Evolutionary conservation across 2,329 filamentous ascomycete genomes (phyloP).

Genomic region (Neopestalotiopsis sp.): DNA sequence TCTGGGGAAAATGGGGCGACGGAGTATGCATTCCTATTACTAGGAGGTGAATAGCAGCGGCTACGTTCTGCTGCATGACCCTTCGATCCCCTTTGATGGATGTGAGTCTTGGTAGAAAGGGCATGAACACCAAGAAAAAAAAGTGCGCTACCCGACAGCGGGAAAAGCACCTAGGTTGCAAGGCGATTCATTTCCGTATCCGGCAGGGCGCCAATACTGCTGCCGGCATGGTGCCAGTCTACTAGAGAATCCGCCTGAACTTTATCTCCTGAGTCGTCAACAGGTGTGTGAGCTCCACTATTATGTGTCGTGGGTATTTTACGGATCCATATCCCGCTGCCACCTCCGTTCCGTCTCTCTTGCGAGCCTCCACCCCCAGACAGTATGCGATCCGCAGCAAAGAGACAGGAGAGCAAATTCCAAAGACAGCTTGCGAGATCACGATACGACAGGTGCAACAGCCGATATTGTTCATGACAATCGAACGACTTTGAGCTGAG

Average conservation of each 20-base stretch:
- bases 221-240: background rate
- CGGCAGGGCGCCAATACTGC: background rate
- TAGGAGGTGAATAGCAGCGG: background rate
- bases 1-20: background rate
- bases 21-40: background rate
- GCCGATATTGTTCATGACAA: conserved; percentile 4
- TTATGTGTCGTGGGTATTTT: conserved; percentile 15
- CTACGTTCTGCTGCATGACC: background rate
- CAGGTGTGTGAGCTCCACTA: background rate
- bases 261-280: conserved; percentile 14
- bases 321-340: conserved; percentile 17
- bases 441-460: conserved; percentile 10
- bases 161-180: background rate
- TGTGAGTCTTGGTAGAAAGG: background rate
- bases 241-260: background rate
- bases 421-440: background rate
- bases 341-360: conserved; percentile 12
- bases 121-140: background rate
- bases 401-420: background rate
- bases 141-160: conserved; percentile 12
- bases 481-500: conserved; percentile 5
- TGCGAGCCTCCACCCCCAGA: background rate
- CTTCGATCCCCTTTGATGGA: background rate
- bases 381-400: conserved; percentile 14
- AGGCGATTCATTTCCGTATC: conserved; percentile 2